These are phyloP conservation scores for Circinella umbellata DNA, from an alignment of 371 early-diverging fungal species.

Conservation along the genomic window DNA sequence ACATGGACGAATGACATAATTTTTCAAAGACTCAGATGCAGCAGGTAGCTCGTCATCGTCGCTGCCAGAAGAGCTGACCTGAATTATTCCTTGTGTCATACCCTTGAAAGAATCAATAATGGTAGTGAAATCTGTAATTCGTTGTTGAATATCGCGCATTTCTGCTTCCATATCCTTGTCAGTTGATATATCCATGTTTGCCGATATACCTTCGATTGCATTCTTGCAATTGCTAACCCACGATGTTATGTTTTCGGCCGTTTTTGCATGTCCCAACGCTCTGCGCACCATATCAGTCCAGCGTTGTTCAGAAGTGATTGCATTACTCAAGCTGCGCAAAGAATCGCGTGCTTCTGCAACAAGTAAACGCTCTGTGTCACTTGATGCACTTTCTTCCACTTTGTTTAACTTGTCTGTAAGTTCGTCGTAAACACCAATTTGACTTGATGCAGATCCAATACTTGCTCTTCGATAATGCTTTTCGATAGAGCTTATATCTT, in stretches of 20 bases:
- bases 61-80: neutral
- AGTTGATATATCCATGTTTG: conserved; percentile 20
- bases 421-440: conserved; percentile 3
- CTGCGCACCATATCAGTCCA: conserved; percentile 32
- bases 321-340: neutral
- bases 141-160: conserved; percentile 28
- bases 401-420: conserved; percentile 3
- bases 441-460: conserved; percentile 9
- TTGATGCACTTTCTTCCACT: neutral
- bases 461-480: conserved; percentile 9
- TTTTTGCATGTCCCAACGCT: conserved; percentile 36
- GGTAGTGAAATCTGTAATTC: conserved; percentile 30
- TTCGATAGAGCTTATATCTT: conserved; percentile 5
- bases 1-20: conserved; percentile 5
- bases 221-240: conserved; percentile 42
- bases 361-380: neutral
- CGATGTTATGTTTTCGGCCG: conserved; percentile 30
- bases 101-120: conserved; percentile 35
- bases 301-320: conserved; percentile 12
- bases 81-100: conserved; percentile 24
- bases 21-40: neutral
- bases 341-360: conserved; percentile 4
- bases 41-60: neutral
- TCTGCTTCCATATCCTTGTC: conserved; percentile 31
- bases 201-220: conserved; percentile 28